A percentile compares a stretch with the other conserved stretches of the same genome.
Evolutionary conservation across 495 filamentous ascomycete species (phyloP).

Genomic region (Pyrenopolyporus hunteri): DNA sequence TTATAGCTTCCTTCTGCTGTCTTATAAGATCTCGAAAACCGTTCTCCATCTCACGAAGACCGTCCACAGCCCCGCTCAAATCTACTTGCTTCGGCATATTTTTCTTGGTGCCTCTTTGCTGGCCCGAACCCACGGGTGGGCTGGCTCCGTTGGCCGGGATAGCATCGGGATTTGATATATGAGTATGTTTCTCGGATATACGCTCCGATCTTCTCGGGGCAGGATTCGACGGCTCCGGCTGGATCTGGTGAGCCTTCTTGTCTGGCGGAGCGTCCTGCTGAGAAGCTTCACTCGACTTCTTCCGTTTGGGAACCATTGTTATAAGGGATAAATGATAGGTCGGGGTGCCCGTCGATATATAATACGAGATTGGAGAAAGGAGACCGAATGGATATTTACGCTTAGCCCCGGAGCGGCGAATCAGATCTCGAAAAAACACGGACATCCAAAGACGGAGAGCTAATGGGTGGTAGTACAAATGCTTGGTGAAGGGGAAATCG

Average conservation of each 20-base stretch:
- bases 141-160: not conserved
- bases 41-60: constrained; percentile 43
- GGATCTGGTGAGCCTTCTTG: not conserved
- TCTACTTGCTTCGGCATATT: not conserved
- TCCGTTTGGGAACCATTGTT: constrained; percentile 29
- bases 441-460: constrained; percentile 27
- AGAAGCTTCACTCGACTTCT: constrained; percentile 20
- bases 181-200: constrained; percentile 13
- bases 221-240: not conserved
- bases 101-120: constrained; percentile 10
- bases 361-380: constrained; percentile 2
- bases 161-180: not conserved
- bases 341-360: constrained; percentile 13
- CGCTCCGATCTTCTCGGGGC: constrained; percentile 33
- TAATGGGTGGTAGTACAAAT: not conserved
- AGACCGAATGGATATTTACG: not conserved
- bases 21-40: constrained; percentile 31
- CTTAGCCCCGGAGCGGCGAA: constrained; percentile 20
- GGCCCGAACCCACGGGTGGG: not conserved
- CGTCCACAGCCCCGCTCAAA: constrained; percentile 12
- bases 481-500: not conserved
- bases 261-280: not conserved
- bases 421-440: constrained; percentile 12
- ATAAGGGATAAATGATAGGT: not conserved
- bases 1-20: constrained; percentile 37